Evolutionary conservation across 768 basidiomycete genomes (phyloP), one percentile per base, ranked within the genome.

Genomic region (Boletales sp.): DNA sequence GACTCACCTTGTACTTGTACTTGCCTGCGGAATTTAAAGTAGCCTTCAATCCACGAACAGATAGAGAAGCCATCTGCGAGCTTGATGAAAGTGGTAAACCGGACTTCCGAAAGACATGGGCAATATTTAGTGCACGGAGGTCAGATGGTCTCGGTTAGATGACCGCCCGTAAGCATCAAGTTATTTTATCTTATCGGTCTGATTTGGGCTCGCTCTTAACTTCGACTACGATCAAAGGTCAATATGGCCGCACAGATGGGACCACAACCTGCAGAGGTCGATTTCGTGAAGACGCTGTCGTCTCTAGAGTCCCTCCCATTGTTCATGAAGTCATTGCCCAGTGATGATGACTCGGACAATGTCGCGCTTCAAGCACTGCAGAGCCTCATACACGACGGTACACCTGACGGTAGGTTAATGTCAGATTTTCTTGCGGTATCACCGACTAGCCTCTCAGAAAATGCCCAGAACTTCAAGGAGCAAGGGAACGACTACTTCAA

Each of bases 401-500:
- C 91, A 14, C 87, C 93, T 46, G 90, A 97, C 73, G 94, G 95
- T 97, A 65, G 62, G 90, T 81, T 14, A 15, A 15, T 19, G 10
- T 30, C 37, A 19, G 17, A 8, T 28, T 36, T 28, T 18, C 44
- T 41, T 30, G 17, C 11, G 30, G 35, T 17, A 3, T 44, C 42
- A 4, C 31, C 57, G 38, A 59, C 8, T 1, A 19, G 34, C 51
- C 21, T 0, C 37, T 25, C 55, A 95, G 96, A 98, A 67, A 75
- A 92, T 56, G 92, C 95, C 1, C 77, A 82, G 53, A 94, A 89
- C 62, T 96, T 97, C 71, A 97, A 96, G 67, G 84, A 91, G 46
- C 91, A 95, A 64, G 96, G 94, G 5, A 98, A 97, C 64, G 93
- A 94, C 48, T 91, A 95, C 61, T 95, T 89, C 72, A 86, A 83